phyloP scores from a whole-genome alignment of 345 rosid genomes.

The Hibiscus trionum region DNA sequence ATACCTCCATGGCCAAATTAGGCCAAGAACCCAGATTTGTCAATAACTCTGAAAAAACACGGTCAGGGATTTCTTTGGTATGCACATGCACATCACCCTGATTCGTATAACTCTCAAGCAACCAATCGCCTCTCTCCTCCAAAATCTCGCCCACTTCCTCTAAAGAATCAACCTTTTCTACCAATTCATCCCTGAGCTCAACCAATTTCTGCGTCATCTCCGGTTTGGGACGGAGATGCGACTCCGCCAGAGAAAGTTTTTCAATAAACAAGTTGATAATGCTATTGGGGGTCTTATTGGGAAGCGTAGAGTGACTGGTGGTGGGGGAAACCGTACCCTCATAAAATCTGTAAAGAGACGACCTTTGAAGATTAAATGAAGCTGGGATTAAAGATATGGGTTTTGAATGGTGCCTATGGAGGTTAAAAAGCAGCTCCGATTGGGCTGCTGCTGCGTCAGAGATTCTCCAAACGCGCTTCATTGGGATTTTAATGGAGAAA shows the following conservation, averaged over 20 bases:
- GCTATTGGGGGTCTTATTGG: background rate
- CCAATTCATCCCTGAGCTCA: conserved; percentile 35
- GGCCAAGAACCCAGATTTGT: conserved; percentile 43
- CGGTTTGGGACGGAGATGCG: background rate
- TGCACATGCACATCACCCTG: conserved; percentile 38
- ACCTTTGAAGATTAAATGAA: conserved; percentile 13
- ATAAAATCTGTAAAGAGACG: conserved; percentile 9
- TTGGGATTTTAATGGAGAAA: conserved; percentile 13
- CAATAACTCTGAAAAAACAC: conserved; percentile 54
- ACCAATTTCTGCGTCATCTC: conserved; percentile 30
- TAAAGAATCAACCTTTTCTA: conserved; percentile 23
- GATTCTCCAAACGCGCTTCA: conserved; percentile 53
- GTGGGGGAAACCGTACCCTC: background rate
- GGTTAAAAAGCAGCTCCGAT: conserved; percentile 20
- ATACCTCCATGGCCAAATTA: conserved; percentile 59
- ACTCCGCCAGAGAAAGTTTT: conserved; percentile 12
- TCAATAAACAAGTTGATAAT: conserved; percentile 20
- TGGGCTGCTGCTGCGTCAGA: conserved; percentile 29
- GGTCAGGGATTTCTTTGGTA: conserved; percentile 24
- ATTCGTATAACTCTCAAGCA: conserved; percentile 26
- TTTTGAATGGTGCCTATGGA: conserved; percentile 14
- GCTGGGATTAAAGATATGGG: conserved; percentile 17
- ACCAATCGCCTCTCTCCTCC: conserved; percentile 39
- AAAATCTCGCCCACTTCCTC: conserved; percentile 38
- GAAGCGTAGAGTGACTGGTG: background rate